These are phyloP conservation scores for Strigomonas culicis DNA, from an alignment of 208 protist genomes.

Conservation along the genomic window DNA sequence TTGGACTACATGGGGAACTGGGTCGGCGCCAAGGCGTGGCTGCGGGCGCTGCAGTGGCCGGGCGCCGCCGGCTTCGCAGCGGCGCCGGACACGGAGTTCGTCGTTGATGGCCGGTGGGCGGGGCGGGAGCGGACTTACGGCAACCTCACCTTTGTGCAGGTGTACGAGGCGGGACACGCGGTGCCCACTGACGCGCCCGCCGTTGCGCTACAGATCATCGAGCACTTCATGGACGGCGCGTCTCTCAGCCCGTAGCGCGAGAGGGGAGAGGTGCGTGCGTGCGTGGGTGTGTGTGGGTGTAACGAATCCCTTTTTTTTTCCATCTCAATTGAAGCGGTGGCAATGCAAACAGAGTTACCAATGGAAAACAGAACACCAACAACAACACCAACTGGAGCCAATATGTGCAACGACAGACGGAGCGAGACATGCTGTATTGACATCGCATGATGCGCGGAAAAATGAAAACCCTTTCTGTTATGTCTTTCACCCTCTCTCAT, in stretches of 20 bases:
- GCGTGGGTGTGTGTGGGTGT: background rate
- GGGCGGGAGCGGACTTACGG: conserved; percentile 25
- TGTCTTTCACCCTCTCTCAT: conserved; percentile 5
- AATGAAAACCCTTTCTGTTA: background rate
- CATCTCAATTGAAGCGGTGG: background rate
- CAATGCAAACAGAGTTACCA: too few relatives aligned
- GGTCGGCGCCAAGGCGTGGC: conserved; percentile 88
- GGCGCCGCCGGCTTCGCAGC: conserved; percentile 50
- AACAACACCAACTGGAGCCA: too few relatives aligned
- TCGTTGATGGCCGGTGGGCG: conserved; percentile 19
- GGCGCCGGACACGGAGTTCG: conserved; percentile 33
- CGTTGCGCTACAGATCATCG: conserved; percentile 39
- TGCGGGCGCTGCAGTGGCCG: conserved; percentile 59
- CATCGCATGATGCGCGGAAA: too few relatives aligned
- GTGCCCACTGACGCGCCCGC: conserved; percentile 86
- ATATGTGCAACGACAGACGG: too few relatives aligned
- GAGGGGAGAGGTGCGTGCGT: background rate
- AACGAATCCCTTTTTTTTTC: background rate
- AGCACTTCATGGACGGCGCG: conserved; percentile 34
- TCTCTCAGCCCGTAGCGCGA: background rate
- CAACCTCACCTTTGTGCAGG: conserved; percentile 72
- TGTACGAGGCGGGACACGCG: conserved; percentile 86
- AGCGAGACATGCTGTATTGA: too few relatives aligned
- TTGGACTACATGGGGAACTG: conserved; percentile 93
- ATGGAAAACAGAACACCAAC: conserved; percentile 11